Evolutionary conservation across 1,284 basidiomycete species (phyloP).

Genomic region (Malassezia sp.): DNA sequence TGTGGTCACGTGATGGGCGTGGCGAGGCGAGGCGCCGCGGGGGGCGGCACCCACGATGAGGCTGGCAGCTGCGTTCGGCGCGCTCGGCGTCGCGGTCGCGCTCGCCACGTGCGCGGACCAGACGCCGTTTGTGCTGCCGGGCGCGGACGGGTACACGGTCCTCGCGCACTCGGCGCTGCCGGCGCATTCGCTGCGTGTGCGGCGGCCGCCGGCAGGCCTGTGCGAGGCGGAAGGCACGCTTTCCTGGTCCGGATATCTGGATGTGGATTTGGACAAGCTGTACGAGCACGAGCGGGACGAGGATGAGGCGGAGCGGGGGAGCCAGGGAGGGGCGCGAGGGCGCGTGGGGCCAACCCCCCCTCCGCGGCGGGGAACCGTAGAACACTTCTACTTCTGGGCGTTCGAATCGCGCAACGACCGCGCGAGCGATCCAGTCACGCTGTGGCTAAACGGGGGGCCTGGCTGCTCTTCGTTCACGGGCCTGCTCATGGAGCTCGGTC

Average conservation of each 20-base stretch:
- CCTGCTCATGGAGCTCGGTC: slow-evolving; percentile 42
- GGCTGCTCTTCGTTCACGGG: slow-evolving; percentile 41
- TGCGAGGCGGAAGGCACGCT: slow-evolving; percentile 27
- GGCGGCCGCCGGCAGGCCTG: slow-evolving; percentile 22
- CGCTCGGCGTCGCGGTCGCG: background rate
- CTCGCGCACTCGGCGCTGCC: slow-evolving; percentile 34
- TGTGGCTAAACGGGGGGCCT: slow-evolving; percentile 44
- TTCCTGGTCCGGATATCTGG: slow-evolving; percentile 42
- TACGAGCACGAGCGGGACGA: slow-evolving; percentile 19
- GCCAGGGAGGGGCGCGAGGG: background rate
- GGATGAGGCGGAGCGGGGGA: too few relatives aligned
- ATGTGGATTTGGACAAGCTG: slow-evolving; percentile 40
- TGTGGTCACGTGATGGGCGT: background rate
- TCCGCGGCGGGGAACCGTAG: slow-evolving; percentile 30
- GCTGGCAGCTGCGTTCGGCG: background rate
- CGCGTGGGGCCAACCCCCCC: too few relatives aligned
- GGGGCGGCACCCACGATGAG: background rate
- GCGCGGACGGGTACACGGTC: background rate
- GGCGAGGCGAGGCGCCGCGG: background rate
- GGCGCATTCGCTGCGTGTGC: slow-evolving; percentile 39
- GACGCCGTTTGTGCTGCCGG: slow-evolving; percentile 1
- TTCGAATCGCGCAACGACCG: slow-evolving; percentile 40
- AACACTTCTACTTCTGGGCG: slow-evolving; percentile 47
- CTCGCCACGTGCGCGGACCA: background rate
- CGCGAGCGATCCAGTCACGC: slow-evolving; percentile 32